Evolutionary conservation across 768 basidiomycete species (phyloP), one percentile per base, ranked within the genome.

Genomic region (Obba rivulosa): DNA sequence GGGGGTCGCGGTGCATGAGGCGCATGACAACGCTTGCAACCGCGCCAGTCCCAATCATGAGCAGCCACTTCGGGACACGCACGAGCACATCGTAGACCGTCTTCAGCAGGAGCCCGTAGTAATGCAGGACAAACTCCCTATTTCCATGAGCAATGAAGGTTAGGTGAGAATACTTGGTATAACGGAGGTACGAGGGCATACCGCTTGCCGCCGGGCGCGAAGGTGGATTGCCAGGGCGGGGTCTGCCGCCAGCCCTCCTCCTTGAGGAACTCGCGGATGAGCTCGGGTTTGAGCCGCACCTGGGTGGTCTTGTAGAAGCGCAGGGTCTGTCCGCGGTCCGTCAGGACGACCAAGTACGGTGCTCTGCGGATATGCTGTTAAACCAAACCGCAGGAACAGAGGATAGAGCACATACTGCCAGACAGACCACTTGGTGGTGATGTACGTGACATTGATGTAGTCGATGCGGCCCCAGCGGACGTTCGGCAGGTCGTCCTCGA

Each of bases 381-480:
- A 53, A 23, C 49, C 21, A n/a, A 44, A 25, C 40, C 13, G 44
- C 1, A 13, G 28, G 28, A 28, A 17, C 14, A 22, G 7, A n/a
- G 14, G 31, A 55, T 22, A n/a, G n/a, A n/a, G n/a, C n/a, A 76
- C 81, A 50, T 62, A 92, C 92, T 79, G 77, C 88, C 90, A 93
- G 41, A 94, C 64, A 31, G 64, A 71, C 92, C 92, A 95, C 60
- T 85, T 86, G 2, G 90, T 91, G 48, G 91, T 93, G 48, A 92
- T 65, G 45, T 73, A 67, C 3, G 88, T 92, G 53, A 93, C 91
- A 52, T 85, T 83, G 54, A 92, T 68, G 65, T 92, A 95, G 69
- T 94, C 90, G 49, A 95, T 80, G 52, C 92, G 81, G 43, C 80
- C 92, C 78, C 85, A 94, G 49, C 78, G 81, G 48, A 93, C 77